These are phyloP conservation scores for Exophiala calicioides DNA, from an alignment of 2,329 filamentous ascomycete genomes.

Conservation along the genomic window DNA sequence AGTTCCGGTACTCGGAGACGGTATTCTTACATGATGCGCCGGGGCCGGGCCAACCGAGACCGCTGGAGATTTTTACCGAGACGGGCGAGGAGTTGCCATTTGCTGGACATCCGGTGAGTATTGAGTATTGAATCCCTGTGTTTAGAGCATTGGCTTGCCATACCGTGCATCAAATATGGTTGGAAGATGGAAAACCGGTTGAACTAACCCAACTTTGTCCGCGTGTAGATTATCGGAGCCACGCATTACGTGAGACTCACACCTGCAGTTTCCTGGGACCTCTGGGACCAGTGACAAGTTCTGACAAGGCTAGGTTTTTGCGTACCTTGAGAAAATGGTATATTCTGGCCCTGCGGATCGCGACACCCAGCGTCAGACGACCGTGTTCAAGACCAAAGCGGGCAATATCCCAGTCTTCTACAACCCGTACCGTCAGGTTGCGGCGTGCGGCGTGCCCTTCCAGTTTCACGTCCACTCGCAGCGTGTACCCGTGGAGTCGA, in stretches of 20 bases:
- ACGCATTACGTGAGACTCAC: conserved; percentile 48
- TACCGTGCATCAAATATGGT: too few species aligned
- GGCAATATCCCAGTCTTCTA: conserved; percentile 48
- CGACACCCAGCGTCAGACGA: conserved; percentile 25
- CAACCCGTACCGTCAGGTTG: conserved; percentile 44
- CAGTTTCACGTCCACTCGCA: conserved; percentile 62
- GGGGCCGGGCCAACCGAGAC: conserved; percentile 41
- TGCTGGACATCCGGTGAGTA: conserved; percentile 57
- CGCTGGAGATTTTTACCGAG: conserved; percentile 62
- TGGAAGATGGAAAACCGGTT: too few species aligned
- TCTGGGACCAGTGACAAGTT: not conserved
- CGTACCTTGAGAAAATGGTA: conserved; percentile 15
- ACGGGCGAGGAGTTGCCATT: conserved; percentile 57
- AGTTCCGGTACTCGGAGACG: conserved; percentile 67
- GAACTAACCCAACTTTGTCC: conserved; percentile 2
- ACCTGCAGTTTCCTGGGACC: too few species aligned
- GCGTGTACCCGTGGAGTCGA: conserved; percentile 34
- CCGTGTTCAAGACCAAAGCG: conserved; percentile 40
- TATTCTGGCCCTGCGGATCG: conserved; percentile 20
- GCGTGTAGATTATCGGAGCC: conserved; percentile 55
- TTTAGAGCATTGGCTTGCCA: too few species aligned
- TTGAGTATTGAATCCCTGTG: too few species aligned
- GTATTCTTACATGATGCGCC: conserved; percentile 59
- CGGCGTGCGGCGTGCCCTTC: conserved; percentile 67
- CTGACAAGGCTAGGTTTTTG: conserved; percentile 14